Conservation (phyloP, 2,329 filamentous ascomycete species). For the Verticillium nubilum region DNA sequence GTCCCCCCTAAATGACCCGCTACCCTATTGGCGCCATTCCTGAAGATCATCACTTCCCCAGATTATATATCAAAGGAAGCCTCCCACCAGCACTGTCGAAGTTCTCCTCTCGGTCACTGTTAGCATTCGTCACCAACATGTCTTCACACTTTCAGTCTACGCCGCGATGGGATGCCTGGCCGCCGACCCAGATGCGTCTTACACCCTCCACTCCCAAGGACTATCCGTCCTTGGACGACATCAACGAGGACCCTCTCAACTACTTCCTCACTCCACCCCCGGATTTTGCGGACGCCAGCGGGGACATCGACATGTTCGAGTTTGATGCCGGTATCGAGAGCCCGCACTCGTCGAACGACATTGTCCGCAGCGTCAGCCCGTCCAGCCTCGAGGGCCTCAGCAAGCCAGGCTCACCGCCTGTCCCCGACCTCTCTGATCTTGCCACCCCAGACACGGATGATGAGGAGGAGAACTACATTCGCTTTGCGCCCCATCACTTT, state of each 20-base stretch:
- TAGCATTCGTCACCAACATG: constrained; percentile 20
- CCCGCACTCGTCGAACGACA: constrained; percentile 34
- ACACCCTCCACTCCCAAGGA: constrained; percentile 35
- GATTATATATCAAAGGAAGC: background rate
- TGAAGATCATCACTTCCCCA: constrained; percentile 1
- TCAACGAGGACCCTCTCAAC: constrained; percentile 48
- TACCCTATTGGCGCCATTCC: constrained; percentile 1
- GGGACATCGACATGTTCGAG: constrained; percentile 40
- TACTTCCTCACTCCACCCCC: constrained; percentile 51
- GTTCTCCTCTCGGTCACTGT: background rate
- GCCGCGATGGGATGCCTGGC: constrained; percentile 43
- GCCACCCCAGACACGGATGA: constrained; percentile 35
- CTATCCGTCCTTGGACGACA: constrained; percentile 40
- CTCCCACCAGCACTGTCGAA: background rate
- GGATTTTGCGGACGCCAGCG: constrained; percentile 32
- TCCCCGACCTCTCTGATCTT: constrained; percentile 35
- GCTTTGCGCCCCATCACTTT: constrained; percentile 35
- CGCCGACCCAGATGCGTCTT: constrained; percentile 44
- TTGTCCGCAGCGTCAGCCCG: constrained; percentile 50
- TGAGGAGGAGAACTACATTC: constrained; percentile 46
- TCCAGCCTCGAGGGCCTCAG: constrained; percentile 48
- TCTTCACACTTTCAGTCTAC: constrained; percentile 23
- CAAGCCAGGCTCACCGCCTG: constrained; percentile 28
- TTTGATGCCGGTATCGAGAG: constrained; percentile 55
- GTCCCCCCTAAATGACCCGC: background rate